Evolutionary conservation across 2,329 filamentous ascomycete genomes (phyloP), one percentile per base, ranked within the genome.

Genomic region (Colletotrichum orchidophilum): DNA sequence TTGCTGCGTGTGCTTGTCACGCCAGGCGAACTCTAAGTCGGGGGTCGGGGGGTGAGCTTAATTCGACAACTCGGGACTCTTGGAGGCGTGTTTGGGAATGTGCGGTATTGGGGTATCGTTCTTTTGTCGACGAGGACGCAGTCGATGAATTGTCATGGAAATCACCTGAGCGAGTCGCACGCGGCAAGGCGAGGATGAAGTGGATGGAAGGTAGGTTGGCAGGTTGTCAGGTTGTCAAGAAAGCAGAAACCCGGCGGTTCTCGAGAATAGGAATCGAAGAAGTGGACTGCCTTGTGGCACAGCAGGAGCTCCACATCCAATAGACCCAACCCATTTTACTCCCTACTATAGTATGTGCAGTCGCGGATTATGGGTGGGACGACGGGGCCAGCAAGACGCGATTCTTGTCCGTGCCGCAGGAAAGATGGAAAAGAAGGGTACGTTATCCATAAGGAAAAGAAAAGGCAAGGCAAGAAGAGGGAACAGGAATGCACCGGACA

Each of bases 21-120:
- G 58, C 64, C 64, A 68, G 52, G 31, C 52, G 24, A 59, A 68
- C 58, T 60, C 50, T 53, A 68, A 59, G 35, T 59, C 52, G 46
- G 29, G 64, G 35, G 64, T 35, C 52, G 64, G 63, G 63, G 68
- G 50, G 68, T 63, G 68, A 71, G 64, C 68, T 71, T 71, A 71
- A 39, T 71, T 71, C 58, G 64, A 68, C 68, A 68, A 68, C 68
- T 68, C 50, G 15, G 18, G 18, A 53, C 33, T 24, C n/a, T 50
- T 26, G 12, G 59, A 50, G 42, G 24, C 8, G 18, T 15, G 59
- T 29, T 24, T 49, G 24, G 8, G 24, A 46, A 46, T 46, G n/a
- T 7, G 21, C 3, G 27, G 29, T 21, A 61, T 52, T 52, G 6
- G 13, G 5, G 49, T 26, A 7, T 29, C 39, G 39, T 46, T 46